Percentiles rank a stretch among this genome's conserved stretches.
phyloP scores from a whole-genome alignment of 805 yeast species.

The Pichia insulana region DNA sequence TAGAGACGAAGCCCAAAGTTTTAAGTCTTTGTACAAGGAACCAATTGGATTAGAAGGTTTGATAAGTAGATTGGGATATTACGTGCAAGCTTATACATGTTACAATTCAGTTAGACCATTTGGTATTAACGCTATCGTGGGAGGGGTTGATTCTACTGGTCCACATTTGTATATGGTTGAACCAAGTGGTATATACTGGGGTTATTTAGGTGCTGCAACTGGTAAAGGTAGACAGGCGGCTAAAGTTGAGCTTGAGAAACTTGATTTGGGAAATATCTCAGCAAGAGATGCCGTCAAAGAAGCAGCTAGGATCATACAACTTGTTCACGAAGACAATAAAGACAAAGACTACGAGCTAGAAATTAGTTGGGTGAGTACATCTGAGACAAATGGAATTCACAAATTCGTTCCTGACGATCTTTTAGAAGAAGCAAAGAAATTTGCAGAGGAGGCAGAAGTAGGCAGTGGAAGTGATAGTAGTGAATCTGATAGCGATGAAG shows the following conservation, averaged over 20 bases:
- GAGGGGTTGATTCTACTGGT: slow-evolving; percentile 87
- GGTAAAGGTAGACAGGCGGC: slow-evolving; percentile 99
- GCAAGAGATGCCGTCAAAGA: slow-evolving; percentile 81
- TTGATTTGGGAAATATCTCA: slow-evolving; percentile 60
- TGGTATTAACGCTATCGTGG: slow-evolving; percentile 86
- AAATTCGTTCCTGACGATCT: slow-evolving; percentile 71
- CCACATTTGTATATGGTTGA: slow-evolving; percentile 88
- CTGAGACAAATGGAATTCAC: slow-evolving; percentile 75
- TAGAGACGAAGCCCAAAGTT: slow-evolving; percentile 79
- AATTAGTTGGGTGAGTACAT: slow-evolving; percentile 74
- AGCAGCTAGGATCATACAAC: slow-evolving; percentile 87
- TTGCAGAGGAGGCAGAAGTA: slow-evolving; percentile 77
- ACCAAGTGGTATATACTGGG: slow-evolving; percentile 97
- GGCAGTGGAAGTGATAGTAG: slow-evolving; percentile 52
- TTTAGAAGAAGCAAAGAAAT: slow-evolving; percentile 72
- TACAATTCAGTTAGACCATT: slow-evolving; percentile 97
- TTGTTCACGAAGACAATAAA: slow-evolving; percentile 96
- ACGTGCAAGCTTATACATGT: slow-evolving; percentile 91
- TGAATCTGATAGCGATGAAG: slow-evolving; percentile 32
- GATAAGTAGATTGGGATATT: slow-evolving; percentile 80
- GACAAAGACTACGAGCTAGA: slow-evolving; percentile 96
- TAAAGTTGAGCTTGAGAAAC: slow-evolving; percentile 88
- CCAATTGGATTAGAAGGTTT: slow-evolving; percentile 75
- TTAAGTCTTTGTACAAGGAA: slow-evolving; percentile 67
- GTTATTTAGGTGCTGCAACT: slow-evolving; percentile 93